A percentile compares a stretch with the other conserved stretches of the same genome.
These are phyloP conservation scores for Rhizopogon roseolus DNA, from an alignment of 768 basidiomycete species.

Conservation along the genomic window DNA sequence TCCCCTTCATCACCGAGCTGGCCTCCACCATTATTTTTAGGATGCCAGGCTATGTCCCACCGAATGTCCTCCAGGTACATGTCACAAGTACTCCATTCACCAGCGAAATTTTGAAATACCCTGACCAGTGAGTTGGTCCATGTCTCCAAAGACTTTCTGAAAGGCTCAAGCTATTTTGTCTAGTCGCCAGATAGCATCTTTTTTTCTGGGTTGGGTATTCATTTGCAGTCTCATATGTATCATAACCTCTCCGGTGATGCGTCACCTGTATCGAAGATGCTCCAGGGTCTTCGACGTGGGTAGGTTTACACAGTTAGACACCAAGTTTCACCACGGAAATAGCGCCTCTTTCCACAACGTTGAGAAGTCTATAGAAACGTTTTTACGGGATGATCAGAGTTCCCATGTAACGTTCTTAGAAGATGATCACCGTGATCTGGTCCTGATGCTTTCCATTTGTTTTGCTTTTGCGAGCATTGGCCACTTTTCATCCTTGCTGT, in stretches of 20 bases:
- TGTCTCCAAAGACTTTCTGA: background rate
- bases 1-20: slow-evolving; percentile 16
- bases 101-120: slow-evolving; percentile 24
- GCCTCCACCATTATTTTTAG: slow-evolving; percentile 11
- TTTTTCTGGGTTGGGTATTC: slow-evolving; percentile 39
- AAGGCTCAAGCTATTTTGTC: background rate
- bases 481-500: slow-evolving; percentile 25
- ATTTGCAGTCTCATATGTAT: slow-evolving; percentile 26
- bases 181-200: slow-evolving; percentile 33
- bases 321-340: background rate
- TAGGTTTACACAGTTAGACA: background rate
- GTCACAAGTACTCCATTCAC: slow-evolving; percentile 6
- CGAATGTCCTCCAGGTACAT: slow-evolving; percentile 3
- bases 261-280: background rate
- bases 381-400: background rate
- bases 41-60: background rate
- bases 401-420: background rate
- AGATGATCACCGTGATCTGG: slow-evolving; percentile 7
- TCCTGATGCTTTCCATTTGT: slow-evolving; percentile 23
- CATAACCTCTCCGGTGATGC: slow-evolving; percentile 10
- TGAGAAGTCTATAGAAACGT: background rate
- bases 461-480: slow-evolving; percentile 27
- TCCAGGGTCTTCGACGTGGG: background rate
- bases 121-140: slow-evolving; percentile 25
- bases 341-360: background rate